Evolutionary conservation across 306 rosid species (phyloP).

Genomic region (cucumber (Cucumis sativus)): DNA sequence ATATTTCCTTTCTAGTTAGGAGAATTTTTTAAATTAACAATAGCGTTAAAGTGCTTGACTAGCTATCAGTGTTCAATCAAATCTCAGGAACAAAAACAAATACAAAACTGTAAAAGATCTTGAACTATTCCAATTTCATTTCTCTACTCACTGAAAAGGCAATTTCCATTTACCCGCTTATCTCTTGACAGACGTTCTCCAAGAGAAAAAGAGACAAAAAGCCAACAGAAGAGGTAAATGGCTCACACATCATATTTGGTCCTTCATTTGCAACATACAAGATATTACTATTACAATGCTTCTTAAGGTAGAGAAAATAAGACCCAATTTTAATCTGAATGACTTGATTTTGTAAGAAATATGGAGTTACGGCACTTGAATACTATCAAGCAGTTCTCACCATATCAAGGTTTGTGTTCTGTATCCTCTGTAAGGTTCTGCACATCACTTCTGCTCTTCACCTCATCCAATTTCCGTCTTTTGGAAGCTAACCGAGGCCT

Average conservation of each 20-base stretch:
- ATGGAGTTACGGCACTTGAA: conserved; percentile 2
- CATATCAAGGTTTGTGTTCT: conserved; percentile 12
- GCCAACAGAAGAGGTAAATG: background rate
- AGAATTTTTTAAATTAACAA: background rate
- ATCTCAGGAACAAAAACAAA: background rate
- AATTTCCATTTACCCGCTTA: conserved; percentile 3
- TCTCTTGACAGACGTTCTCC: background rate
- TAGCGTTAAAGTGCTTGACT: background rate
- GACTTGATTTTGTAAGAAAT: conserved; percentile 23
- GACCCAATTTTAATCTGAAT: conserved; percentile 14
- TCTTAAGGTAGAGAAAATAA: background rate
- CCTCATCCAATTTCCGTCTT: conserved; percentile 24
- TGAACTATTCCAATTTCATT: conserved; percentile 2
- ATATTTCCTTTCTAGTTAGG: background rate
- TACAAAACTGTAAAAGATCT: background rate
- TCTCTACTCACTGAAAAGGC: background rate
- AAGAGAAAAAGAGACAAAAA: background rate
- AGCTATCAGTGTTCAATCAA: background rate
- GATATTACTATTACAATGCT: background rate
- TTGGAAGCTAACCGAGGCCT: conserved; percentile 45
- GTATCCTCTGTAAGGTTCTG: conserved; percentile 11
- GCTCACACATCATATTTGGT: conserved; percentile 5
- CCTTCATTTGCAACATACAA: background rate
- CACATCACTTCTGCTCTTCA: conserved; percentile 13
- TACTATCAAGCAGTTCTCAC: conserved; percentile 17